Evolutionary conservation across 1,284 basidiomycete species (phyloP), one percentile per base, ranked within the genome.

Genomic region (Papiliotrema flavescens): DNA sequence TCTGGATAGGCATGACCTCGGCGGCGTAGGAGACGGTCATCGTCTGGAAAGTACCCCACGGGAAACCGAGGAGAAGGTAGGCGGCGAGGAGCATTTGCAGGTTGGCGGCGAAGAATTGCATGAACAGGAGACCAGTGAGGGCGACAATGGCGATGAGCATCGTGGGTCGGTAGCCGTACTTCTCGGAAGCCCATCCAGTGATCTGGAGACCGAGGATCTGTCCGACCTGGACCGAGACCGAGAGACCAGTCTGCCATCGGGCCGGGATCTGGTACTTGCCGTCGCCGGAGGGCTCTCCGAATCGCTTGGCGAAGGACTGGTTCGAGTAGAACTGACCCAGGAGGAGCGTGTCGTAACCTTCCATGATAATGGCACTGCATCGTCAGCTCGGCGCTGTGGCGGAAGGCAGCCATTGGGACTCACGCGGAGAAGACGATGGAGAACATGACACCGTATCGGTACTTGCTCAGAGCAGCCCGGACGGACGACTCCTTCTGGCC

Each of bases 21-120:
- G 78, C 67, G 19, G 77, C 77, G 62, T 78, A 79, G 8, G 74
- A 63, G 32, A 65, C 66, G 14, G 76, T 74, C 32, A 77, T 60
- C 43, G 60, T 64, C 47, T 57, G 53, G 54, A 62, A 65, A 23
- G 52, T 54, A 34, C 64, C 64, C 57, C 58, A 63, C 20, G 64
- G 59, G 50, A 65, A 53, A 48, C 63, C 59, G 36, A 49, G 47
- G 14, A 76, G 65, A 45, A 78, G 54, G 54, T 79, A 64, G n/a
- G 74, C 74, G 49, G 64, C 66, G 40, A 77, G 64, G 5, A 79
- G 68, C 56, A 70, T 72, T 26, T 52, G 50, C 8, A 65, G 53
- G 51, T 62, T 68, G 26, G 40, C 47, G 20, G 78, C 75, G 49
- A 78, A 78, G 62, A 78, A 72, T 42, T 67, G 65, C 57, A 78